Conservation (phyloP, 495 filamentous ascomycete species). For the Cudoniella acicularis region DNA sequence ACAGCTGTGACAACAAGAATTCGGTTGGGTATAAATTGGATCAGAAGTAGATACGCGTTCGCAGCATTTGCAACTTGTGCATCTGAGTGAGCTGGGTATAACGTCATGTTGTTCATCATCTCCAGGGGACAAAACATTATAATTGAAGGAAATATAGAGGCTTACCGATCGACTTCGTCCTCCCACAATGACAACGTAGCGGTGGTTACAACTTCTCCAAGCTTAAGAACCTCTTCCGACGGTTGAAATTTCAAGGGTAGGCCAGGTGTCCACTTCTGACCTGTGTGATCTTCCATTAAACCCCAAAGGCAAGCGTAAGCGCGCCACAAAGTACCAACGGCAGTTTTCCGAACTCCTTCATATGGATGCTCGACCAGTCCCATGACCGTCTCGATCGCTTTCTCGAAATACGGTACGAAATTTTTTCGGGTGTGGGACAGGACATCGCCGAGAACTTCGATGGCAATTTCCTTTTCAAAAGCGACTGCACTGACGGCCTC, state of each 20-base stretch:
- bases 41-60: conserved; percentile 69
- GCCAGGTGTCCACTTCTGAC: conserved; percentile 83
- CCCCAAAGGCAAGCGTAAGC: conserved; percentile 89
- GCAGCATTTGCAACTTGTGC: conserved; percentile 79
- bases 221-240: conserved; percentile 71
- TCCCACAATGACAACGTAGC: conserved; percentile 81
- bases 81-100: conserved; percentile 99
- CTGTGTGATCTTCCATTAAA: conserved; percentile 73
- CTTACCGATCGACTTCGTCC: conserved; percentile 90
- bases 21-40: conserved; percentile 4
- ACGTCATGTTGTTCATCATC: conserved; percentile 89
- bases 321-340: conserved; percentile 86
- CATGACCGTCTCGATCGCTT: conserved; percentile 77
- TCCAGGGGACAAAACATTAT: conserved; percentile 12
- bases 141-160: conserved; percentile 24
- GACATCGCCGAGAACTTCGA: conserved; percentile 91
- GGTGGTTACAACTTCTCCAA: conserved; percentile 81
- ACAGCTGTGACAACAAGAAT: neutral
- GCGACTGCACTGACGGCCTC: conserved; percentile 79
- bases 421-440: conserved; percentile 75
- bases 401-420: conserved; percentile 85
- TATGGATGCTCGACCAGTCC: conserved; percentile 82
- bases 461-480: conserved; percentile 94
- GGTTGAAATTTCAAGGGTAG: conserved; percentile 78
- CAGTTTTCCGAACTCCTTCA: conserved; percentile 88